Conservation (phyloP, 2,329 filamentous ascomycete species). For the Neodidymelliopsis sp. region DNA sequence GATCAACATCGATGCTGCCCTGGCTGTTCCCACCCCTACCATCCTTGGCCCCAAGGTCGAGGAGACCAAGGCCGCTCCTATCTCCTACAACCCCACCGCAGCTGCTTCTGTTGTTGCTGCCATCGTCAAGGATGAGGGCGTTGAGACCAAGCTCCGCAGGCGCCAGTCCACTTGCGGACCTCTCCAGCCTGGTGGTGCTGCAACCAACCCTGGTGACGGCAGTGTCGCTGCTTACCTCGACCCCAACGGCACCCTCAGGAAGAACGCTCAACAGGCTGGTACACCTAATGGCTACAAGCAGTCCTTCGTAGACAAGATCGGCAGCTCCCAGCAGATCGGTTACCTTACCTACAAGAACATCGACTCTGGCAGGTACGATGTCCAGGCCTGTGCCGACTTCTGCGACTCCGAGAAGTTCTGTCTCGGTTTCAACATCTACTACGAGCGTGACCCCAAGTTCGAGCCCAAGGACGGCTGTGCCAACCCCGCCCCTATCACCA, state of each 20-base stretch:
- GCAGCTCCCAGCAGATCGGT: slow-evolving; percentile 33
- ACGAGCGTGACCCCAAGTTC: slow-evolving; percentile 35
- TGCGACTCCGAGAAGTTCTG: slow-evolving; percentile 37
- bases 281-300: slow-evolving; percentile 27
- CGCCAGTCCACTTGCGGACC: slow-evolving; percentile 20
- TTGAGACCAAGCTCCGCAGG: slow-evolving; percentile 16
- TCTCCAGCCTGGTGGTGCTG: slow-evolving; percentile 21
- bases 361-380: slow-evolving; percentile 22
- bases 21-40: slow-evolving; percentile 39
- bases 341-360: slow-evolving; percentile 40
- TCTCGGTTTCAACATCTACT: slow-evolving; percentile 41
- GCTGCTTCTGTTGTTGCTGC: slow-evolving; percentile 32
- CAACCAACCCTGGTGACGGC: slow-evolving; percentile 21
- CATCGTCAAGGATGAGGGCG: slow-evolving; percentile 17
- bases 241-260: slow-evolving; percentile 12
- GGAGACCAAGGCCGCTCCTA: slow-evolving; percentile 33
- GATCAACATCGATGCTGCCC: slow-evolving; percentile 50
- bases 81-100: slow-evolving; percentile 37
- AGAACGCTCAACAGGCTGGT: slow-evolving; percentile 12
- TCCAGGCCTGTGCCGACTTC: slow-evolving; percentile 25
- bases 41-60: slow-evolving; percentile 38
- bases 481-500: slow-evolving; percentile 32
- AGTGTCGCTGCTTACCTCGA: slow-evolving; percentile 22
- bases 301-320: slow-evolving; percentile 26
- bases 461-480: slow-evolving; percentile 25